Base-by-base conservation (phyloP, 768 basidiomycete species). In the Trametes coccinea region DNA sequence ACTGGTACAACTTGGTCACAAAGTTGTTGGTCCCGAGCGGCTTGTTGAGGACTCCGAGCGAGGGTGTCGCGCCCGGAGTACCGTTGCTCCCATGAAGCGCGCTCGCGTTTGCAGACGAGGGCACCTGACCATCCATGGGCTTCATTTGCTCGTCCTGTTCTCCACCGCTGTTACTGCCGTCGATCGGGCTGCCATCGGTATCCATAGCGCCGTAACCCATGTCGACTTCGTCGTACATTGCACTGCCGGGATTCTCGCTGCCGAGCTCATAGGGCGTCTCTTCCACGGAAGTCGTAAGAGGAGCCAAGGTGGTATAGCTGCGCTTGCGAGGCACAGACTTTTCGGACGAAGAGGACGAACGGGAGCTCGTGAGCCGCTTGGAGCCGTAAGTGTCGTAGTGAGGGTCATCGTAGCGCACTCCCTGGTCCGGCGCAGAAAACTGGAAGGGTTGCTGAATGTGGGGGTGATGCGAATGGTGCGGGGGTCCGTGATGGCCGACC, bases 1-100 rank as follows among this genome's bases (percentile, higher is more conserved):
- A 90, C 89, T 91, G 89, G 75, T 92, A 93, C 17, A 93, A 79
- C 80, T 94, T 94, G 31, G 88, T 88, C 49, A 93, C 92, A 72
- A 94, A 94, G 70, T 93, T 93, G 69, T 92, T 93, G 22, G 80
- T 80, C 11, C 76, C 76, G 69, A 88, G 79, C 14, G 89, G 83
- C 71, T 90, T 92, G 61, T 84, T 83, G 27, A 89, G 78, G 50
- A 83, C 70, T 63, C 80, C 83, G 75, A 88, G 82, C 17, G 65
- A 65, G 30, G 63, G 63, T n/a, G 41, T 58, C 33, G 47, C 53
- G 47, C 53, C 62, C 34, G 34, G 34, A 9, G 56, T 43, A 27
- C 46, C 47, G 74, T 49, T 76, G 39, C 68, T 53, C 22, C 59
- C 51, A 10, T 67, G 65, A 41, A 69, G 53, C 27, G 65, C 56